Evolutionary conservation across 345 rosid species (phyloP).

Genomic region (Psidium friedrichsthalianum): DNA sequence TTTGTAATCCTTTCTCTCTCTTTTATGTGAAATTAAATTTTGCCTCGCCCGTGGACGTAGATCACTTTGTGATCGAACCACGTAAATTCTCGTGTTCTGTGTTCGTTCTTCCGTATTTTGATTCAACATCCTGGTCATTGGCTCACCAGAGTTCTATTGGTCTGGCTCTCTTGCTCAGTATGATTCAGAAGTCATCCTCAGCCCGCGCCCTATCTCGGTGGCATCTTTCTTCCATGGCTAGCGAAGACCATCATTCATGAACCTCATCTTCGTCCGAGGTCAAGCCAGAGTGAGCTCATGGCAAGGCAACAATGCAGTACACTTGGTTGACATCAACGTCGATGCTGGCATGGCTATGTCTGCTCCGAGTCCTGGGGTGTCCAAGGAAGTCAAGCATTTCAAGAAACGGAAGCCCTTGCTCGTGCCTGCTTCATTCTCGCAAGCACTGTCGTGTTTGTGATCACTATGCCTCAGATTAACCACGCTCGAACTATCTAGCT

Average conservation of each 20-base stretch:
- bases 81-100: too few relatives aligned
- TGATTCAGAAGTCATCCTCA: too few relatives aligned
- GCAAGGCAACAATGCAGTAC: conserved; percentile 20
- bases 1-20: too few relatives aligned
- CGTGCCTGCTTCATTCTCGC: conserved; percentile 49
- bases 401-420: conserved; percentile 69
- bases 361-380: conserved; percentile 16
- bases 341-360: not conserved
- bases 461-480: conserved; percentile 39
- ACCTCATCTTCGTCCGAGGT: conserved; percentile 10
- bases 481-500: too few relatives aligned
- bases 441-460: conserved; percentile 40
- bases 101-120: too few relatives aligned
- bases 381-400: conserved; percentile 38
- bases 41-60: too few relatives aligned
- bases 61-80: too few relatives aligned
- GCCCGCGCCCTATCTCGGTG: too few relatives aligned
- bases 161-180: too few relatives aligned
- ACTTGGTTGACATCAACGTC: conserved; percentile 34
- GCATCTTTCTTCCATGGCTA: not conserved
- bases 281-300: conserved; percentile 27
- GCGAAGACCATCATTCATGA: not conserved
- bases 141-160: too few relatives aligned
- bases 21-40: too few relatives aligned
- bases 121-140: too few relatives aligned